Percentiles rank a stretch among this genome's conserved stretches.
Evolutionary conservation across 1,139 yeast species (phyloP).

Genomic region (Yamadazyma dendronema): DNA sequence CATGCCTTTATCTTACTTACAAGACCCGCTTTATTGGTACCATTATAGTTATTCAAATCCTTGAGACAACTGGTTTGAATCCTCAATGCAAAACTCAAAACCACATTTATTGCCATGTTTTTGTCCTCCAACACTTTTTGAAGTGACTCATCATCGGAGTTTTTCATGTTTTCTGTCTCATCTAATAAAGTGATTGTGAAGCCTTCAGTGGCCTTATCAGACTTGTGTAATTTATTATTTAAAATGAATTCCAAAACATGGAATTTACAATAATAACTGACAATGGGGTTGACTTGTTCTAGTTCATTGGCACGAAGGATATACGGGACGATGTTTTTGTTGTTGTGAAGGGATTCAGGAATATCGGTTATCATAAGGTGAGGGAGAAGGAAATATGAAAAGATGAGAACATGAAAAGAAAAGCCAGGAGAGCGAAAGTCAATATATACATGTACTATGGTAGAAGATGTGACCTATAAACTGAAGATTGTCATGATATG

Average conservation of each 20-base stretch:
- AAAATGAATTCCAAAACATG: conserved; percentile 70
- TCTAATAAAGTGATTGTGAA: conserved; percentile 63
- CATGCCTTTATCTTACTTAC: conserved; percentile 37
- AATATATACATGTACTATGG: too few species aligned
- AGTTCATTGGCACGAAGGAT: conserved; percentile 53
- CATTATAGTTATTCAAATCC: conserved; percentile 26
- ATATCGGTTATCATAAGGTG: conserved; percentile 8
- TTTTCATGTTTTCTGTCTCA: conserved; percentile 56
- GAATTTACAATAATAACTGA: conserved; percentile 55
- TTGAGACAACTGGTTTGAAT: conserved; percentile 53
- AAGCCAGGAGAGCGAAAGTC: too few species aligned
- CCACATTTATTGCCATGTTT: conserved; percentile 54
- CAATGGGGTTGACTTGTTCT: conserved; percentile 48
- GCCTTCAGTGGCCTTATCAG: conserved; percentile 49
- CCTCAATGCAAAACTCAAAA: conserved; percentile 59
- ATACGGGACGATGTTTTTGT: conserved; percentile 35
- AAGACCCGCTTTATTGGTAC: conserved; percentile 25
- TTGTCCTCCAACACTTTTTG: conserved; percentile 53
- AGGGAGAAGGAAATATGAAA: neutral
- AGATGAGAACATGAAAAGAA: too few species aligned
- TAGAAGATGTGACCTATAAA: too few species aligned
- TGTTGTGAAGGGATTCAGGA: conserved; percentile 13
- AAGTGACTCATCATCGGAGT: conserved; percentile 37
- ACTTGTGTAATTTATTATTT: conserved; percentile 53
- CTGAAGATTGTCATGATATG: too few species aligned